These are phyloP conservation scores for Phytophthora pluvialis DNA, from an alignment of 352 stramenopile genomes.

Conservation along the genomic window DNA sequence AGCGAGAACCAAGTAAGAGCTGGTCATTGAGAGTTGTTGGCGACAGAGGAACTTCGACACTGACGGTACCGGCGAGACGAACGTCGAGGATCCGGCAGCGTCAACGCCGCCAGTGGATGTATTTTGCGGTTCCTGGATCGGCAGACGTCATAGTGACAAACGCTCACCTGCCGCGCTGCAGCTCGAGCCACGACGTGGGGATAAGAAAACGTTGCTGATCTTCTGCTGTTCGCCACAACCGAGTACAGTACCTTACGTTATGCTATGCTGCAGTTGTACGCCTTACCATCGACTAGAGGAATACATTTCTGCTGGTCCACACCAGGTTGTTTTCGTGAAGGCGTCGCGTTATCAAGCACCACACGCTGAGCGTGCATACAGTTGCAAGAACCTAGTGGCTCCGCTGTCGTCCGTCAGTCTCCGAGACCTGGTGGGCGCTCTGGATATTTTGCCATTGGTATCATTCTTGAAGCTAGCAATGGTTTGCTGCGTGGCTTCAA, in stretches of 20 bases:
- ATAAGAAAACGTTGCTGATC: slow-evolving; percentile 2
- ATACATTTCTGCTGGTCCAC: slow-evolving; percentile 21
- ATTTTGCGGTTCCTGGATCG: background rate
- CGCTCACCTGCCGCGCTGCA: background rate
- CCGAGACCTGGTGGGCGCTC: slow-evolving; percentile 22
- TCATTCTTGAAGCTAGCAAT: slow-evolving; percentile 11
- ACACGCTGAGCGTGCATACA: slow-evolving; percentile 10
- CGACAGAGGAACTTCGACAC: slow-evolving; percentile 6
- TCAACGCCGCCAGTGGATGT: too few species aligned
- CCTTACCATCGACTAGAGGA: slow-evolving; percentile 24
- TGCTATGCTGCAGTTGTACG: too few species aligned
- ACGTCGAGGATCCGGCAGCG: background rate
- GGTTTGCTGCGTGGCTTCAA: background rate
- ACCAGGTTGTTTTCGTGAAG: slow-evolving; percentile 13
- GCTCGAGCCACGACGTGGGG: slow-evolving; percentile 1
- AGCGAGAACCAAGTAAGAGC: background rate
- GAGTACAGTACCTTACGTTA: too few species aligned
- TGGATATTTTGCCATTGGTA: slow-evolving; percentile 21
- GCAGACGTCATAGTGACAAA: background rate
- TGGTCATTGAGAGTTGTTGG: background rate
- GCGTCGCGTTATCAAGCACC: slow-evolving; percentile 15
- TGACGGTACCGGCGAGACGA: background rate
- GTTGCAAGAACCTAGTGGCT: slow-evolving; percentile 27
- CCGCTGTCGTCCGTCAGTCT: slow-evolving; percentile 13
- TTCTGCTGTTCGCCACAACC: slow-evolving; percentile 2